These are phyloP conservation scores for Dictyostelium brefeldianum DNA, from an alignment of 78 protist species.

Conservation along the genomic window DNA sequence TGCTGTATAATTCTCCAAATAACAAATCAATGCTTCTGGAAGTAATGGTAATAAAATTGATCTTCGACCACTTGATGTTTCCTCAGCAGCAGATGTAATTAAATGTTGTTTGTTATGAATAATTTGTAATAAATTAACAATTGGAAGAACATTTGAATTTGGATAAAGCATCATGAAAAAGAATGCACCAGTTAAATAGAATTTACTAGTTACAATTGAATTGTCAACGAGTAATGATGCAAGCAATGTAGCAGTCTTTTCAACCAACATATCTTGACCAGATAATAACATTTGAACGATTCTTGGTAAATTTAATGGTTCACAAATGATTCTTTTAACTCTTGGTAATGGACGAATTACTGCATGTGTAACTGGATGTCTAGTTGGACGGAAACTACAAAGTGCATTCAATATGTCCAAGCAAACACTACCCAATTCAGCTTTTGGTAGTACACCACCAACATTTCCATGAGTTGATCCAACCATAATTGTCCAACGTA, in stretches of 20 bases:
- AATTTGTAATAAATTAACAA: constrained; percentile 40
- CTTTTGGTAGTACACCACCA: constrained; percentile 67
- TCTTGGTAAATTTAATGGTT: constrained; percentile 88
- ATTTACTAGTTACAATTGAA: constrained; percentile 29
- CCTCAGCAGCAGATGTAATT: constrained; percentile 47
- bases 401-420: constrained; percentile 80
- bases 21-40: constrained; percentile 91
- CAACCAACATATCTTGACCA: constrained; percentile 87
- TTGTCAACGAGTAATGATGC: constrained; percentile 78
- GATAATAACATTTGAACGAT: constrained; percentile 87
- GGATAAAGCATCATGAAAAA: constrained; percentile 89
- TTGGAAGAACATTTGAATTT: constrained; percentile 87
- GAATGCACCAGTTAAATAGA: constrained; percentile 91
- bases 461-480: constrained; percentile 35
- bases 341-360: constrained; percentile 90
- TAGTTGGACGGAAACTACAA: constrained; percentile 83
- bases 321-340: constrained; percentile 87
- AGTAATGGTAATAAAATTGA: constrained; percentile 81
- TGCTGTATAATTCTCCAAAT: constrained; percentile 82
- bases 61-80: neutral
- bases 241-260: constrained; percentile 57
- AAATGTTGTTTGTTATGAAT: constrained; percentile 86
- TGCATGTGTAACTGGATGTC: constrained; percentile 82
- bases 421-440: constrained; percentile 67
- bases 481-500: constrained; percentile 81